Base-by-base conservation (phyloP, 83 land plant species). In the Thuja plicata region DNA sequence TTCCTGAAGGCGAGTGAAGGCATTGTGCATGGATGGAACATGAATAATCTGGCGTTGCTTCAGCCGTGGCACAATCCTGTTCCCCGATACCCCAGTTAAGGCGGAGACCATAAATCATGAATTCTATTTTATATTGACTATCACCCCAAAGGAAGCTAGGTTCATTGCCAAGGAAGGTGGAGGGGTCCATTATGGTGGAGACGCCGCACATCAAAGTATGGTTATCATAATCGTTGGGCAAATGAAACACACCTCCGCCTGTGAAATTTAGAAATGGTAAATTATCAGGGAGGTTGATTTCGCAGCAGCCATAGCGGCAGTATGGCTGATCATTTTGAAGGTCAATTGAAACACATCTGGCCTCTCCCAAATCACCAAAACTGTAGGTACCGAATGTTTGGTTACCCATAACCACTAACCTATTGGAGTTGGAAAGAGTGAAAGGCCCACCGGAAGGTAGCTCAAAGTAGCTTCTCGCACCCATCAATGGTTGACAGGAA, bases 231-330 rank as follows among this genome's bases (percentile, higher is more conserved):
- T 50, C 3, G 16, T 50, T 50, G 15, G 15, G 54, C 54, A 50
- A 50, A 0, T 79, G 1, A 35, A 30, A 8, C n/a, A 79, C 1
- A 55, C 74, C 41, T 48, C 87, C 41, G 74, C 79, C 60, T 1
- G 76, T 71, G 34, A 71, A 71, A 85, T 62, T 81, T 30, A 55
- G n/a, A 0, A 2, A n/a, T 6, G 8, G 7, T 3, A 19, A 37
- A 40, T 81, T n/a, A 27, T 83, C n/a, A 60, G 89, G 77, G 35
- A 88, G 34, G n/a, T 27, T n/a, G 15, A 74, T 5, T 57, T 88
- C 73, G 30, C 34, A 48, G 83, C 84, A 38, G 34, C 76, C 76
- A 27, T 71, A 71, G n/a, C n/a, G 27, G 35, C 76, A 71, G 12
- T 71, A 71, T 71, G 11, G 27, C 2, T 27, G 11, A 71, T 3